Base-by-base conservation (phyloP, 2,329 filamentous ascomycete genomes). In the Exophiala bonariae region DNA sequence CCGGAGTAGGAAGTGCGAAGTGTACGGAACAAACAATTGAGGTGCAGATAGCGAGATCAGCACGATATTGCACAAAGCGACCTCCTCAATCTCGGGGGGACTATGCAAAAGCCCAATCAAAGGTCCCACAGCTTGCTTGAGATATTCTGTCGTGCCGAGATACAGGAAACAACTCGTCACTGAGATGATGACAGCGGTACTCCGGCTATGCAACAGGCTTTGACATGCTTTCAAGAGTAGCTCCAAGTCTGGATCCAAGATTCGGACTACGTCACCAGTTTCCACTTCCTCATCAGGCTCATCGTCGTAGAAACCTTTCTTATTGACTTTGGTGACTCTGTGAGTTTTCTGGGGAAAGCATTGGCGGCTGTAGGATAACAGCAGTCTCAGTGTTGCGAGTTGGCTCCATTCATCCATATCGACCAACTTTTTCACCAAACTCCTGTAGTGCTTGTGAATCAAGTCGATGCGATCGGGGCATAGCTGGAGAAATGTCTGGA, bases 391-490 rank as follows among this genome's bases (percentile, higher is more conserved):
- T 2, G 87, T 87, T 2, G 89, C 86, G 44, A 97, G 68, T 69
- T 99, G 93, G 33, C 90, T 87, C 93, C 93, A 99, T 70, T 99
- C 93, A 63, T 99, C 93, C 93, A 99, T 99, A 64, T 99, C 93
- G 18, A 96, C 89, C 42, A 97, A 73, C 73, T 96, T 96, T 66
- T 83, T 88, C 54, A 95, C 84, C 54, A 99, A 73, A 28, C 81
- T 77, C 41, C 89, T 82, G 69, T 97, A 99, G 64, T 96, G 87
- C 56, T 86, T 84, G 68, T 99, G 93, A 58, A 99, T 83, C 50
- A 99, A 72, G 64, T 96, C 91, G 55, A 96, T 78, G 44, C 87
- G 78, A 13, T 95, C 86, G 0, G 93, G 91, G 57, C 92, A 97
- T 20, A 97, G 77, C 56, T 96, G 89, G 66, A 95, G 69, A 61